Evolutionary conservation across 164 flowering plant species (phyloP), one percentile per base, ranked within the genome.

Genomic region (Magnolia kwangsiensis): DNA sequence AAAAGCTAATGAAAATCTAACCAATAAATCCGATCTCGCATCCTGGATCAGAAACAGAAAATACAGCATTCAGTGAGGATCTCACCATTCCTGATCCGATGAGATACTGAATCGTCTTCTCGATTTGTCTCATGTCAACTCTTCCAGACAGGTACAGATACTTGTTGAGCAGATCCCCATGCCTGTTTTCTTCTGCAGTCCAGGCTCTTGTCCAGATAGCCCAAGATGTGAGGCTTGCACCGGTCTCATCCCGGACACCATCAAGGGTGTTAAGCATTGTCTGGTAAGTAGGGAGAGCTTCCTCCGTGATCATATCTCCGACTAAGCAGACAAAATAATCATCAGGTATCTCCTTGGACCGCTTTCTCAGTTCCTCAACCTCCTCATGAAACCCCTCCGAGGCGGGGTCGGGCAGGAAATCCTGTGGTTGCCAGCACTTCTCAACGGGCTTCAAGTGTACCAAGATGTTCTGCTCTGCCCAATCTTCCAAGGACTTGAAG

Each of bases 41-140:
- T 37, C 7, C 45, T 37, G 45, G 45, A 37, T 37, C 7, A 7
- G 45, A n/a, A 45, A 37, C 16, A 74, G 58, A 24, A 74, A 20
- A 14, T 58, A 72, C 21, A 72, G 24, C 66, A 72, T 3, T 9
- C 63, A 59, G 21, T 13, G 11, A 74, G 63, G 59, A 81, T 59
- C 85, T 84, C 72, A 91, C 95, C 95, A 89, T 91, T 87, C 95
- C 92, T 2, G 91, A 89, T 4, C 92, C 91, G 51, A 91, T 91
- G 67, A 89, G 81, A 80, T 91, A 88, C 81, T 91, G 95, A 63
- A 89, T 89, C 8, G 92, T 89, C 84, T 87, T 88, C 84, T 91
- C 95, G 71, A 91, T 85, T 72, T 88, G 89, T 61, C 79, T 84
- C 95, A 91, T 89, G 79, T 91, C 91, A 1, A 89, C 92, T 67